These are phyloP conservation scores for Pseudogymnoascus sp. DNA, from an alignment of 2,329 filamentous ascomycete genomes.

Conservation along the genomic window DNA sequence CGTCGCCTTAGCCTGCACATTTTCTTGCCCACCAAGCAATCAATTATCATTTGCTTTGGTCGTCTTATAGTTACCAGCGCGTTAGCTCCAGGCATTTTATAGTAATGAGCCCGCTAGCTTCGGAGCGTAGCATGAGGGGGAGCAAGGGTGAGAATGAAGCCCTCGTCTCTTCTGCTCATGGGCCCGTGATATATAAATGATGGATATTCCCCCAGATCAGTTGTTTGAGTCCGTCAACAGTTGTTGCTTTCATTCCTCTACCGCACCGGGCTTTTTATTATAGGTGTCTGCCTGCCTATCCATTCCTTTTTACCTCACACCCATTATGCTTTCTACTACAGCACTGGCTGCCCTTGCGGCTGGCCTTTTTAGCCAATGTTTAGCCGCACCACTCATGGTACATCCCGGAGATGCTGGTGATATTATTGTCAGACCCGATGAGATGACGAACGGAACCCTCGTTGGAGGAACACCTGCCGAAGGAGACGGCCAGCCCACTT, in stretches of 20 bases:
- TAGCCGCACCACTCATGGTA: not conserved
- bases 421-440: not conserved
- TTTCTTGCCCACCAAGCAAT: not conserved
- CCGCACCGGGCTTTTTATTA: not conserved
- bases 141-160: not conserved
- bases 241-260: not conserved
- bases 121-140: not conserved
- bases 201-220: constrained; percentile 1
- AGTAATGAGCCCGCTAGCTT: not conserved
- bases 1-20: not conserved
- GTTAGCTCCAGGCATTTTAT: not conserved
- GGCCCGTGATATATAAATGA: not conserved
- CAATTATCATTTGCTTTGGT: not conserved
- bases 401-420: not conserved
- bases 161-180: not conserved
- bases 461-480: not conserved
- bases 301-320: not conserved
- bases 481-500: not conserved
- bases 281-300: not conserved
- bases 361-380: not conserved
- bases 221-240: not conserved
- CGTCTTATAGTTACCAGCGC: not conserved
- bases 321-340: not conserved
- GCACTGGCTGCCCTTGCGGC: not conserved
- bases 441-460: not conserved